These are phyloP conservation scores for Erucastrum elatum DNA, from an alignment of 345 rosid genomes.

Conservation along the genomic window DNA sequence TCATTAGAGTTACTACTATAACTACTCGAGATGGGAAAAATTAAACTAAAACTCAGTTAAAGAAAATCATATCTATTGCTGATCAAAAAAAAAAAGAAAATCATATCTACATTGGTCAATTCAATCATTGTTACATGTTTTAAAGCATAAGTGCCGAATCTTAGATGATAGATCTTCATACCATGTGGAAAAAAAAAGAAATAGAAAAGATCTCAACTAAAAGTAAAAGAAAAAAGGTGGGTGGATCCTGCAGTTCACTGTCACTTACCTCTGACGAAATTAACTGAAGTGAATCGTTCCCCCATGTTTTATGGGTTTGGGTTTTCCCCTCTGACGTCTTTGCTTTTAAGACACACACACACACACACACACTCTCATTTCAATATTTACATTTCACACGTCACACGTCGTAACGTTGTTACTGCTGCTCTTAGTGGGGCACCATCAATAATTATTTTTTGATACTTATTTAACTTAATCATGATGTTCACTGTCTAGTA, in stretches of 20 bases:
- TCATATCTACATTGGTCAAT: neutral
- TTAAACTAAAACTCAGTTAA: neutral
- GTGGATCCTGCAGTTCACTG: slow-evolving; percentile 33
- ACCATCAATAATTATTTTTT: neutral
- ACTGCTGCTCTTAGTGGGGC: neutral
- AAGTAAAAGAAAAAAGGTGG: neutral
- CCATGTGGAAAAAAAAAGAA: neutral
- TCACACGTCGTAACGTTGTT: neutral
- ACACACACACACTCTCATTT: neutral
- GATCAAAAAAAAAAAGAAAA: neutral
- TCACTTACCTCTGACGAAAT: slow-evolving; percentile 33
- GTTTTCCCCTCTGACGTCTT: slow-evolving; percentile 36
- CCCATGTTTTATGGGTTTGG: slow-evolving; percentile 43
- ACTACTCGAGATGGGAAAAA: neutral
- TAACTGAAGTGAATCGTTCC: slow-evolving; percentile 30
- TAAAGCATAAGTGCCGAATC: slow-evolving; percentile 26
- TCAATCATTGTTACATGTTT: slow-evolving; percentile 18
- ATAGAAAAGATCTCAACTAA: slow-evolving; percentile 3
- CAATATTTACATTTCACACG: neutral
- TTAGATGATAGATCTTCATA: slow-evolving; percentile 23
- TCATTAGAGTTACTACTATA: neutral
- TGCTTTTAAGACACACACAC: slow-evolving; percentile 19
- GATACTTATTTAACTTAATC: neutral
- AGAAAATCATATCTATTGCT: neutral
- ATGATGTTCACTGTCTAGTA: too few species aligned